Evolutionary conservation across 192 early-diverging fungal species (phyloP), one percentile per base, ranked within the genome.

Genomic region (Mortierella hygrophila): DNA sequence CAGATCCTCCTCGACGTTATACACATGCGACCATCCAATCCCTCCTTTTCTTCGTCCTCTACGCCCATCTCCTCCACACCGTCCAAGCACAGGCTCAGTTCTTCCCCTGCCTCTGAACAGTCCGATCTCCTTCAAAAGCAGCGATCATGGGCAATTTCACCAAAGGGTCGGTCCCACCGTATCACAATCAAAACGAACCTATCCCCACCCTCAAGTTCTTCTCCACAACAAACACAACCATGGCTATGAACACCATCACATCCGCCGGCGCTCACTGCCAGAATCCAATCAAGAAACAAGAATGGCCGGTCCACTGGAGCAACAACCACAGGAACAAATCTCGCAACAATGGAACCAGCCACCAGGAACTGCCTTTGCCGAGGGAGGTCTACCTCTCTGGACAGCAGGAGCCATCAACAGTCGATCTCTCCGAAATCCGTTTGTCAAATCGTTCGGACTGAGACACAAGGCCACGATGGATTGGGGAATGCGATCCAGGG

Each of bases 381-480:
- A 65, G 26, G 60, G 11, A 1, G 11, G 60, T 42, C 60, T 16
- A 20, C 41, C 57, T 18, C 42, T 63, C 20, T 52, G 44, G 73
- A 55, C 32, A 65, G 11, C 29, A 65, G 60, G 60, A 0, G 16
- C 60, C 13, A 47, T 69, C n/a, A 41, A 21, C 40, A n/a, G 41
- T 13, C 37, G 40, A 3, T 35, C 38, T 20, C 20, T 38, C 6
- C 70, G 70, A 3, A 23, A 21, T 20, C 77, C 38, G 4, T 57
- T 78, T 46, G 55, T 77, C 60, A 78, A 75, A 29, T 35, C 82
- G 15, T 49, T 79, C 16, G 73, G 82, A 6, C n/a, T 85, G 37
- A 16, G 77, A 21, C 82, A 85, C 46, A 85, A 79, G 32, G 73
- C 77, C 0, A 85, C 77, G 6, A 79, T 85, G 68, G 69, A 79